Base-by-base conservation (phyloP, 257 asterid species). In the Leonotis leonurus region DNA sequence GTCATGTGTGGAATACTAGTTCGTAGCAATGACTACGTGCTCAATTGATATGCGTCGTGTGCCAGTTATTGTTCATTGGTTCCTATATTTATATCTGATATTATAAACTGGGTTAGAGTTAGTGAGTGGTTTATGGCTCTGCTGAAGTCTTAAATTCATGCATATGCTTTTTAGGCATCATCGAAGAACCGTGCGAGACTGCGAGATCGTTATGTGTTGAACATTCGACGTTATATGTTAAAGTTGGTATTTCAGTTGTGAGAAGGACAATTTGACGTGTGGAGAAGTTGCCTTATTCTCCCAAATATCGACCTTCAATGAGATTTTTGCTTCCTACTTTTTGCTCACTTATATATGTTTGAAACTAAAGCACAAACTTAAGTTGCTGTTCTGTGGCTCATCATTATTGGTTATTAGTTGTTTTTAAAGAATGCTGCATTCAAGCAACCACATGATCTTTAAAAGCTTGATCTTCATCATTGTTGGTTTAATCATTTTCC, bases 131-230 rank as follows among this genome's bases (percentile, higher is more conserved):
- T 39, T 27, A 41, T 39, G 37, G 40, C 54, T 44, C n/a, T 37
- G 54, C 56, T 49, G 27, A 39, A 68, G n/a, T 52, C 25, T 20
- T 18, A 6, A 52, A 37, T 51, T n/a, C 51, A 49, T 53, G 18
- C 20, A 8, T 45, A 25, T 62, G 68, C 32, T 29, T 53, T 58
- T 27, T 49, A 17, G 59, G 51, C 33, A 17, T 44, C 18, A 37
- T 53, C 39, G 66, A 1, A 52, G 52, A 54, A 68, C 21, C 60
- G 8, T 51, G n/a, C n/a, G n/a, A n/a, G n/a, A n/a, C n/a, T n/a
- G n/a, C n/a, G n/a, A n/a, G n/a, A n/a, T n/a, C n/a, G n/a, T n/a
- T n/a, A n/a, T n/a, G n/a, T n/a, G n/a, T n/a, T n/a, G n/a, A n/a
- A n/a, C n/a, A n/a, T n/a, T n/a, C n/a, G n/a, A n/a, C n/a, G n/a